These are phyloP conservation scores for Chlorella sorokiniana DNA, from an alignment of 139 green algal species.

Conservation along the genomic window DNA sequence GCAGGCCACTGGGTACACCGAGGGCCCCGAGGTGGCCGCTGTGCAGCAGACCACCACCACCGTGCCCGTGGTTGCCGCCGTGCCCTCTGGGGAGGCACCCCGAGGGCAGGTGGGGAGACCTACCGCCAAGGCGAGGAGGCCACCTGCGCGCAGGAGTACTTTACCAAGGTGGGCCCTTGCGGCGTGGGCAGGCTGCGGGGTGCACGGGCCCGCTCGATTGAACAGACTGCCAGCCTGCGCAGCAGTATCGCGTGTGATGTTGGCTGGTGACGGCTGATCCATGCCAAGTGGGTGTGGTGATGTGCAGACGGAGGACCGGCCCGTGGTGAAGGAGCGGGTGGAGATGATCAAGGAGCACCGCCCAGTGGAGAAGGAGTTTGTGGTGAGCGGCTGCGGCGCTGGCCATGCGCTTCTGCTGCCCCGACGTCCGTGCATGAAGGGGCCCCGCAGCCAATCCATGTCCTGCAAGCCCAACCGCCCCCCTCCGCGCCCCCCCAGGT, in stretches of 20 bases:
- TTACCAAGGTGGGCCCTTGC: constrained; percentile 24
- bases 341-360: constrained; percentile 44
- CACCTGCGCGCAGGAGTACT: constrained; percentile 16
- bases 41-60: background rate
- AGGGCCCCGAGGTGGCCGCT: background rate
- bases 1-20: background rate
- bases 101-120: too few relatives aligned
- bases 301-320: constrained; percentile 42
- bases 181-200: background rate
- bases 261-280: too few relatives aligned
- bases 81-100: too few relatives aligned
- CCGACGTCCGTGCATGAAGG: too few relatives aligned
- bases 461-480: background rate
- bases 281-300: background rate
- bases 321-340: constrained; percentile 34
- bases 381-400: constrained; percentile 44
- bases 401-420: too few relatives aligned
- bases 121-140: background rate
- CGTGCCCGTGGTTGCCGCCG: background rate
- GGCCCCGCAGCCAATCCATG: background rate
- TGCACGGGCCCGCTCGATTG: too few relatives aligned
- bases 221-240: too few relatives aligned
- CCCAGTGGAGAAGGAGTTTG: constrained; percentile 61
- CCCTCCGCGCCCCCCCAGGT: background rate
- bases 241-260: too few relatives aligned